Conservation (phyloP, 495 filamentous ascomycete species). For the Neurospora cerealis region DNA sequence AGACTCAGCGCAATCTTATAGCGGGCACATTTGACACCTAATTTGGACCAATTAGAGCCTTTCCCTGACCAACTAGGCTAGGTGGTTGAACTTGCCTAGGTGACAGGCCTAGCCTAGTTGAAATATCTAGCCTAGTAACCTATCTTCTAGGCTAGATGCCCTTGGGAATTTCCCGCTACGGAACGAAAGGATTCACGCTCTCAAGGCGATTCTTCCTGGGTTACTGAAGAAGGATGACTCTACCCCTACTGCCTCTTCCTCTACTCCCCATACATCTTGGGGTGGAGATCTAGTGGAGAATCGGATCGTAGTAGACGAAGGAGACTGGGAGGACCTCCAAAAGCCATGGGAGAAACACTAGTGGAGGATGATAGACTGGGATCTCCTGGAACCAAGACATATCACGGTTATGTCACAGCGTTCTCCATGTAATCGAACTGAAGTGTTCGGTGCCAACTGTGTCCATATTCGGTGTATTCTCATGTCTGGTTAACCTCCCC, state of each 20-base stretch:
- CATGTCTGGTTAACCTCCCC: neutral
- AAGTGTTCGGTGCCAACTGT: neutral
- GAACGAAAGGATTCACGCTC: neutral
- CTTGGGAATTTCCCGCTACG: no score
- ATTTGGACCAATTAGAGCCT: no score
- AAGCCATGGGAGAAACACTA: neutral
- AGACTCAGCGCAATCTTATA: no score
- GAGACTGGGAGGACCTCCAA: neutral
- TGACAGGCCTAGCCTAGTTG: no score
- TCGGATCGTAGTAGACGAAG: neutral
- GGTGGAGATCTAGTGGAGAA: neutral
- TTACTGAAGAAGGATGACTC: neutral
- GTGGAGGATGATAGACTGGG: neutral
- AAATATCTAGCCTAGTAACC: no score
- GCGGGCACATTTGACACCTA: no score
- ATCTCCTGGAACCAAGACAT: neutral
- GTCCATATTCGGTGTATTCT: neutral
- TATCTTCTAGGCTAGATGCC: no score
- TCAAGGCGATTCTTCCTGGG: neutral
- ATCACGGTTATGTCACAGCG: neutral
- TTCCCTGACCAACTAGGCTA: no score
- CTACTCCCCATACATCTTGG: neutral
- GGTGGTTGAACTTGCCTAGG: no score
- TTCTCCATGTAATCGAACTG: neutral
- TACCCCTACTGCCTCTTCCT: neutral